Percentiles rank a stretch among this genome's conserved stretches.
Conservation (phyloP, 306 rosid species). For the Pyrus betulifolia region DNA sequence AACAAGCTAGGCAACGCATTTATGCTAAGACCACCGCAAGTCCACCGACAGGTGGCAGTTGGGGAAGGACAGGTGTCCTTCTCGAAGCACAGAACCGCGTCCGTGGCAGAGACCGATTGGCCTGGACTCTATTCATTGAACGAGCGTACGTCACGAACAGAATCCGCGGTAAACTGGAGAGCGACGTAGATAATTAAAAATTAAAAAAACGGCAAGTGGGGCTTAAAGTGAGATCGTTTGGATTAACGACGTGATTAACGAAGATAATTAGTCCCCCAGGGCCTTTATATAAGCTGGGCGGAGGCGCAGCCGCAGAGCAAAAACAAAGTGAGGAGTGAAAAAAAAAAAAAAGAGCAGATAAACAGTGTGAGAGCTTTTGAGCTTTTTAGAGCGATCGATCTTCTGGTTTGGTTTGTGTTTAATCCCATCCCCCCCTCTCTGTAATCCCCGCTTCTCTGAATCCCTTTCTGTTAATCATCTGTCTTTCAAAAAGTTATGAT, state of each 20-base stretch:
- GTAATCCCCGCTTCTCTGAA: conserved; percentile 87
- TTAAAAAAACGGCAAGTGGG: conserved; percentile 4
- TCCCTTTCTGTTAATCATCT: conserved; percentile 99
- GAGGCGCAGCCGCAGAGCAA: not conserved
- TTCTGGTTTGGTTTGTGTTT: not conserved
- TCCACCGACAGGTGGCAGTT: conserved; percentile 40
- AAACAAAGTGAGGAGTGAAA: conserved; percentile 53
- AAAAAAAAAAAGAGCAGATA: conserved; percentile 10
- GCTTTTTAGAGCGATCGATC: not conserved
- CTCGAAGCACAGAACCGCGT: fast-evolving
- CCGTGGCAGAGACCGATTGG: not conserved
- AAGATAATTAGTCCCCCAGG: not conserved
- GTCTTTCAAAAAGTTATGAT: conserved; percentile 66
- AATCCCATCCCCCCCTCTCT: conserved; percentile 33
- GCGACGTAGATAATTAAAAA: not conserved
- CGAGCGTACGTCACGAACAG: conserved; percentile 10
- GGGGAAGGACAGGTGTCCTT: conserved; percentile 20
- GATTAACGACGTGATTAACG: conserved; percentile 14
- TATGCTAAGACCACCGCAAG: not conserved
- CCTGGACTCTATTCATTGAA: not conserved
- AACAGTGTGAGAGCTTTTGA: not conserved
- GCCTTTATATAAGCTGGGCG: conserved; percentile 29
- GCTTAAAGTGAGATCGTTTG: conserved; percentile 20
- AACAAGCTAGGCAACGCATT: conserved; percentile 18
- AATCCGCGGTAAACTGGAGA: not conserved